These are phyloP conservation scores for Solanum chmielewskii DNA, from an alignment of 257 asterid genomes.

Conservation along the genomic window DNA sequence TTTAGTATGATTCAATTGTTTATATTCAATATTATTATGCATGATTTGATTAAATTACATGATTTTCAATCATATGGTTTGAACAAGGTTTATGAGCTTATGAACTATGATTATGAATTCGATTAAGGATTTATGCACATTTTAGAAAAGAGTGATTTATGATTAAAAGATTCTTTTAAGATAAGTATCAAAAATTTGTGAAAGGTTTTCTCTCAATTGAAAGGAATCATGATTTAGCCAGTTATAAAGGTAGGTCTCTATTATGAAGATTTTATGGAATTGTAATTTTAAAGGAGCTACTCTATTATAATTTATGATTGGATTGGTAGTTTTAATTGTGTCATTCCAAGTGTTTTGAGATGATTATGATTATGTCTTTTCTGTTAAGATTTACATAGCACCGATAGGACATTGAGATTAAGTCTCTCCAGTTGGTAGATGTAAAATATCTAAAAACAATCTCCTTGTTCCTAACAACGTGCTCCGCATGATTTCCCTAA, in stretches of 20 bases:
- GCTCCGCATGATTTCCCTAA: background rate
- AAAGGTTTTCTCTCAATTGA: background rate
- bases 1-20: background rate
- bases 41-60: background rate
- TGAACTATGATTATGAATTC: background rate
- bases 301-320: background rate
- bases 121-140: no score
- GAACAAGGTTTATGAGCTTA: background rate
- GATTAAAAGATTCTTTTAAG: background rate
- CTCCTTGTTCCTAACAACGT: background rate
- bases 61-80: background rate
- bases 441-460: background rate
- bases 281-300: background rate
- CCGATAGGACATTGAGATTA: no score
- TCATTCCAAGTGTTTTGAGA: background rate
- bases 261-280: background rate
- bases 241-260: background rate
- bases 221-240: background rate
- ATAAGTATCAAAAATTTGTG: background rate
- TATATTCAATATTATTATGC: background rate
- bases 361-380: background rate
- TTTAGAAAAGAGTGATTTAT: no score
- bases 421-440: no score
- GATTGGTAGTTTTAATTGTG: background rate
- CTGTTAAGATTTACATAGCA: background rate